phyloP scores from a whole-genome alignment of 768 basidiomycete species.

The Termitomyces sp. region DNA sequence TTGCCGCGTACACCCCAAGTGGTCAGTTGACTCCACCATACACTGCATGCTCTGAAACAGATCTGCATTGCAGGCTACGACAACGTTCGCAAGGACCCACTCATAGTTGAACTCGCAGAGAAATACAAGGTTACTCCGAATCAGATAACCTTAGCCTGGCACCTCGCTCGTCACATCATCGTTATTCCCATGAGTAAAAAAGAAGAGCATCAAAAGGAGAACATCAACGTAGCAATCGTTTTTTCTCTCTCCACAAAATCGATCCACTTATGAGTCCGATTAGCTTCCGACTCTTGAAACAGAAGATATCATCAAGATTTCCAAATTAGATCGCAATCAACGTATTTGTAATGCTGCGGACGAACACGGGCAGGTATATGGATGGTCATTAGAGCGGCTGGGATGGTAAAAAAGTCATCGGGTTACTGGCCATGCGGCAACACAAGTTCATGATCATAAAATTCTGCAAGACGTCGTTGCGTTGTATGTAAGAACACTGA shows the following conservation, averaged over 20 bases:
- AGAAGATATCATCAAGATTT: slow-evolving; percentile 42
- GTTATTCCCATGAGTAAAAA: slow-evolving; percentile 45
- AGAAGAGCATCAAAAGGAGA: slow-evolving; percentile 40
- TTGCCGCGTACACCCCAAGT: slow-evolving; percentile 46
- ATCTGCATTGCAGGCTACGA: slow-evolving; percentile 27
- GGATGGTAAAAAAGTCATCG: slow-evolving; percentile 23
- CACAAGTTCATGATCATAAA: too few species aligned
- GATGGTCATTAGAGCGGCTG: slow-evolving; percentile 31
- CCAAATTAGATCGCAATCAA: slow-evolving; percentile 35
- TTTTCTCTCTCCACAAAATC: not conserved
- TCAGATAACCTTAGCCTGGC: slow-evolving; percentile 49
- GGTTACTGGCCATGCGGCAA: not conserved
- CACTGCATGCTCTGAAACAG: not conserved
- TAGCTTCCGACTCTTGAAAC: slow-evolving; percentile 29
- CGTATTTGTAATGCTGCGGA: slow-evolving; percentile 34
- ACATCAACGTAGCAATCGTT: slow-evolving; percentile 33
- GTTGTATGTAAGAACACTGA: too few species aligned
- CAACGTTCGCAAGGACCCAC: slow-evolving; percentile 38
- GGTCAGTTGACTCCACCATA: slow-evolving; percentile 18
- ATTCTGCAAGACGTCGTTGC: too few species aligned
- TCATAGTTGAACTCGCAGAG: slow-evolving; percentile 36
- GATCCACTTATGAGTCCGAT: not conserved
- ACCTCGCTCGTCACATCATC: slow-evolving; percentile 36
- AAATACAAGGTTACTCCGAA: slow-evolving; percentile 41
- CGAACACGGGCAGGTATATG: slow-evolving; percentile 27